Evolutionary conservation across 805 yeast genomes (phyloP).

Genomic region (Metschnikowia proteae): DNA sequence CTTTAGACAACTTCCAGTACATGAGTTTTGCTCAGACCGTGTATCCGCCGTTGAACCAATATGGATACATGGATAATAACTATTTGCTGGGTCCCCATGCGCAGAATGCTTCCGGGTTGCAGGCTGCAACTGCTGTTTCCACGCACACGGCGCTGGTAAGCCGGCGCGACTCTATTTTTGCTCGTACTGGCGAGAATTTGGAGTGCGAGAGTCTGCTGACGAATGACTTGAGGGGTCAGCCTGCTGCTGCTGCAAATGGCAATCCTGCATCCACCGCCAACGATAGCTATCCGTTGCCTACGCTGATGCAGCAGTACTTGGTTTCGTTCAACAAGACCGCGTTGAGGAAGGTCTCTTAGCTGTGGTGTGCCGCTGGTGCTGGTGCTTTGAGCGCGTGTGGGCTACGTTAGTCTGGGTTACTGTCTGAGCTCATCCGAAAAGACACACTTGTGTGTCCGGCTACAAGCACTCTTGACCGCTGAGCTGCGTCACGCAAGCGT

Average conservation of each 20-base stretch:
- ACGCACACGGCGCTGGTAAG: slow-evolving; percentile 1
- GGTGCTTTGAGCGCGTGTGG: neutral
- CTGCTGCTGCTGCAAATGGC: neutral
- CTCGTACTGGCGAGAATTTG: neutral
- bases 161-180: neutral
- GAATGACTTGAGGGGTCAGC: neutral
- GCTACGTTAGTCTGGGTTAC: neutral
- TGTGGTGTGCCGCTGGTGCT: too few relatives aligned
- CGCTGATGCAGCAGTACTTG: slow-evolving; percentile 14
- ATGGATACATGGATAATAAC: slow-evolving; percentile 1
- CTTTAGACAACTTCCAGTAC: slow-evolving; percentile 1
- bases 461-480: too few relatives aligned
- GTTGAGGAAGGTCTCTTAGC: slow-evolving; percentile 1
- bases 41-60: slow-evolving; percentile 3
- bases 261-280: neutral
- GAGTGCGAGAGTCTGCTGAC: slow-evolving; percentile 3
- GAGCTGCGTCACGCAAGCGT: too few relatives aligned
- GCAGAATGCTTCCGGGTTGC: neutral
- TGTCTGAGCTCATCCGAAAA: too few relatives aligned
- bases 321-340: slow-evolving; percentile 2
- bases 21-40: slow-evolving; percentile 2
- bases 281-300: slow-evolving; percentile 5
- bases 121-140: neutral
- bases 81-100: neutral
- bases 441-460: too few relatives aligned